Evolutionary conservation across 179 eudicot species (phyloP), one percentile per base, ranked within the genome.

Genomic region (Amaranthus tricolor): DNA sequence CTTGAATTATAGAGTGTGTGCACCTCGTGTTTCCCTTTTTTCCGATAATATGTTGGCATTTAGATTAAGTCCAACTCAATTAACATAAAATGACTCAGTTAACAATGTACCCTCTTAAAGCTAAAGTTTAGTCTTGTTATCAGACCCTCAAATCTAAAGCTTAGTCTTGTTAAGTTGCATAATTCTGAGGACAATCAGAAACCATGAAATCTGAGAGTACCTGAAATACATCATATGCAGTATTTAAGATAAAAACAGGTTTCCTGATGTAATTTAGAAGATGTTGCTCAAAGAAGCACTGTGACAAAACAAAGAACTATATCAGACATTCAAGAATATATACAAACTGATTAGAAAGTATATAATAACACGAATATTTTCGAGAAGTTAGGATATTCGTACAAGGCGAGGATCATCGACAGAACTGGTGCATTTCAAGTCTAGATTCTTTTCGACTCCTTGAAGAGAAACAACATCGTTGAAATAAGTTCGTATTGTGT

Each of bases 251-350:
- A 79, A 93, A 95, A 71, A 87, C 78, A 14, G 99, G 99, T 5
- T 93, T 89, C 75, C 24, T 81, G 43, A 88, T 89, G 90, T 84
- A 95, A 31, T 50, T 70, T 64, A 95, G 81, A 20, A 79, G 83
- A 77, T 93, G 84, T 62, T 93, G 98, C 19, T 98, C 98, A 74
- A 93, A 95, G 80, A 95, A 83, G 80, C 99, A 95, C 99, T 95
- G 94, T 75, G 24, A 9, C 45, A 67, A 75, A 47, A 61, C 9
- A 48, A 15, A n/a, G 7, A 72, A 62, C 7, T 7, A 68, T 56
- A 57, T 81, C n/a, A 74, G 76, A 65, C 6, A 15, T 24, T 24
- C 24, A 24, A 24, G 24, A 24, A 24, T 24, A 24, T 24, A 24
- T 40, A 7, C 43, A 19, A 52, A 43, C 24, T 55, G 71, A 60